phyloP scores from a whole-genome alignment of 164 flowering plant species.

The Liquidambar formosana region DNA sequence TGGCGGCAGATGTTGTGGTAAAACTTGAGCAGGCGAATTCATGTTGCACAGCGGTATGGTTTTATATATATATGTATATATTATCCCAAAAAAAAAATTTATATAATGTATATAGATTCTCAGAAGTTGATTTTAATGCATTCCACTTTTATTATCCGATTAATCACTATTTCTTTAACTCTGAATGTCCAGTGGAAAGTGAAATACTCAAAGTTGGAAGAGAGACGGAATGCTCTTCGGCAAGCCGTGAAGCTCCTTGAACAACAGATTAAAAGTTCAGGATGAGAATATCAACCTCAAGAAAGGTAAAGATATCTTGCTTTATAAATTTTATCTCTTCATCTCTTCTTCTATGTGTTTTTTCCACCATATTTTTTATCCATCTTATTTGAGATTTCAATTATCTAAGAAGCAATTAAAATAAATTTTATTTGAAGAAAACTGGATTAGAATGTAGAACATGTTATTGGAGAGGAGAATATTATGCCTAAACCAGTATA shows the following conservation, averaged over 20 bases:
- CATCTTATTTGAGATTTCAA: background rate
- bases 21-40: constrained; percentile 15
- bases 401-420: background rate
- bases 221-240: constrained; percentile 37
- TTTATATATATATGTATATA: background rate
- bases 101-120: too few species aligned
- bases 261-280: constrained; percentile 27
- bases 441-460: too few species aligned
- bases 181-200: constrained; percentile 26
- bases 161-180: background rate
- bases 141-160: background rate
- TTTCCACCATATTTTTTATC: background rate
- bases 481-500: too few species aligned
- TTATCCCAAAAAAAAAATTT: too few species aligned
- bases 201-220: constrained; percentile 32
- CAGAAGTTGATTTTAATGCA: background rate
- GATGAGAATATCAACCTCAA: constrained; percentile 34
- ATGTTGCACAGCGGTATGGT: constrained; percentile 33
- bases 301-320: constrained; percentile 33
- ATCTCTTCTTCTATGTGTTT: background rate
- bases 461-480: too few species aligned
- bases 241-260: constrained; percentile 44
- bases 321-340: background rate
- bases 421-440: too few species aligned
- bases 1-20: constrained; percentile 20